Evolutionary conservation across 1,284 basidiomycete species (phyloP), one percentile per base, ranked within the genome.

Genomic region (Chiua sp.): DNA sequence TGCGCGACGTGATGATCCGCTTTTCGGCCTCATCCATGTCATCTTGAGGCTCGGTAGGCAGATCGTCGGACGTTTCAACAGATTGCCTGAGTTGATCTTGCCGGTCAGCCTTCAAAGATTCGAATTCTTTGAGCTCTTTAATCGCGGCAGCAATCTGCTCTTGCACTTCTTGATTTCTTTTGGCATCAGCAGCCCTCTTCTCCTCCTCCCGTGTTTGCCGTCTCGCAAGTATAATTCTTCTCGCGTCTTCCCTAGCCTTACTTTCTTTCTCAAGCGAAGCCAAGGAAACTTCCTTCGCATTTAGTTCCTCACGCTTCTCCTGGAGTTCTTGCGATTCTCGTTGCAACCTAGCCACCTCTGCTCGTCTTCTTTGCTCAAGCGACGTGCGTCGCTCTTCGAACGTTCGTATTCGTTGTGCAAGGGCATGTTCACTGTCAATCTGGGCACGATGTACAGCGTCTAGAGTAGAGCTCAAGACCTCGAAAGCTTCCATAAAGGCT

Each of bases 141-240:
- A 69, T 30, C n/a, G 72, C 64, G 13, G 20, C 44, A 10, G 53
- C 37, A 23, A 75, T 69, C 50, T 64, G 68, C 28, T 69, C 62
- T 51, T 64, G 68, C 2, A 59, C 53, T 46, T 62, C 62, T 18
- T 56, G 63, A 18, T 55, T 51, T 23, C 59, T 68, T 51, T 61
- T 67, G 28, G 59, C 53, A 42, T 70, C 66, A 5, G 60, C 56
- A 12, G 48, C 53, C 47, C 58, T 59, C 35, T 47, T 65, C 37
- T 72, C 72, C 33, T 74, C 66, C 48, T 74, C 71, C 42, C 64
- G 64, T 10, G 57, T 66, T 28, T 67, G 73, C 30, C 73, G 68
- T 26, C 65, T 63, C 18, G 60, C 60, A 18, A 64, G 46, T 20
- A 63, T 39, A 18, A 35, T 54, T 44, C 51, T 67, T 48, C 63